Base-by-base conservation (phyloP, 139 green algal genomes). In the Zygnema circumcarinatum region DNA sequence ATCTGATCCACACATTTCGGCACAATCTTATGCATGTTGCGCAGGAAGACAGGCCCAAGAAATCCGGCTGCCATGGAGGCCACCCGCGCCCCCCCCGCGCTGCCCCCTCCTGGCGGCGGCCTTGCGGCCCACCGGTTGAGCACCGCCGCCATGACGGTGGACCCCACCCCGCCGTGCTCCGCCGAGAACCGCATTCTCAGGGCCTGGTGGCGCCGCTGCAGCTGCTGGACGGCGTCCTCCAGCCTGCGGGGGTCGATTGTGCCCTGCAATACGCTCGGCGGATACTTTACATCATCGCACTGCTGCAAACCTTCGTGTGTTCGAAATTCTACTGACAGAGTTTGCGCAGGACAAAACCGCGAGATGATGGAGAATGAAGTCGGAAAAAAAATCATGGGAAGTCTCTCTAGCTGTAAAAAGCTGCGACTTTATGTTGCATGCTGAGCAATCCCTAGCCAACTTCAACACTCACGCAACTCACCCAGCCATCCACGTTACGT, bases 141-240 rank as follows among this genome's bases (percentile, higher is more conserved):
- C 2, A 62, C 75, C 75, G 38, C 53, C 36, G 36, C 7, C 3
- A 83, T 47, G 3, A 83, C 2, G 11, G 3, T 47, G 2, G 75
- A 47, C 3, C 38, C 38, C 31, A 83, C 11, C 2, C 3, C 32
- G 21, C 2, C 11, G 29, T 2, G 56, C 25, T 81, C 67, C 29
- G 72, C 80, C 3, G 40, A 47, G 33, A 86, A 81, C 38, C 80
- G 80, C 29, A 81, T 42, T 38, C 80, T 68, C 54, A 86, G 80
- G 1, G 80, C 80, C n/a, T 81, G 42, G 20, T 86, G 80, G 0
- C 80, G 80, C 54, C 29, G 29, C 80, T 74, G 42, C 31, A 86
- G 80, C 20, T 47, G n/a, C 67, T 86, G 80, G 2, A 86, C 11
- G 0, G 80, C 29, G 7, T 33, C 25, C 54, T 86, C 38, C 52